Base-by-base conservation (phyloP, 306 rosid genomes). In the Sicyos edulis region DNA sequence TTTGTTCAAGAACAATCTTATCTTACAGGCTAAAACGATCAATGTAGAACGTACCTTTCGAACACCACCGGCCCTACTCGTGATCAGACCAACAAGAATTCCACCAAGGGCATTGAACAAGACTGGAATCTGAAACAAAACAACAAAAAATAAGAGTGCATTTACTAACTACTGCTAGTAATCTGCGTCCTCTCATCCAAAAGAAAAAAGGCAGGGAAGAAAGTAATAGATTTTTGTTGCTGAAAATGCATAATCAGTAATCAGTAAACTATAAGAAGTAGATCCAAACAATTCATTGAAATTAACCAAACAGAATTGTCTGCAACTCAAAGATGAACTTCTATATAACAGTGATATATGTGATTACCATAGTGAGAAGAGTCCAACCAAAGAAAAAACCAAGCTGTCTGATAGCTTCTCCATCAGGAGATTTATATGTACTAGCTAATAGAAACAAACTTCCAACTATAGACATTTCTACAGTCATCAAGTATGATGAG, bases 391-490 rank as follows among this genome's bases (percentile, higher is more conserved):
- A 74, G 75, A 93, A 93, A 81, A 91, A 82, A 12, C 99, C 99
- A 32, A 82, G 86, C 55, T 72, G 78, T 76, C 80, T 83, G 62
- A 93, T 88, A 72, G 96, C 90, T 73, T 86, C 90, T 73, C 99
- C 99, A 76, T 93, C 99, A 16, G 97, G 96, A 79, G 97, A 91
- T 81, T 93, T 93, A 59, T 78, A 82, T 20, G 92, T 91, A 76
- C 97, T 89, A 71, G 72, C 81, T 79, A 86, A 82, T 80, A 93
- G 71, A 82, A 96, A 93, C 56, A 91, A 74, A 80, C 95, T 82
- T 78, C 95, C 97, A 83, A 90, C 99, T 29, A 93, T 37, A n/a
- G 97, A 93, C 99, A 93, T 93, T 77, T 93, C 99, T 70, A 93
- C 71, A 20, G 97, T 93, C 99, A 93, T 93, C 83, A 93, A 83